phyloP scores from a whole-genome alignment of 2,329 filamentous ascomycete genomes.

The Clarireedia monteithiana region DNA sequence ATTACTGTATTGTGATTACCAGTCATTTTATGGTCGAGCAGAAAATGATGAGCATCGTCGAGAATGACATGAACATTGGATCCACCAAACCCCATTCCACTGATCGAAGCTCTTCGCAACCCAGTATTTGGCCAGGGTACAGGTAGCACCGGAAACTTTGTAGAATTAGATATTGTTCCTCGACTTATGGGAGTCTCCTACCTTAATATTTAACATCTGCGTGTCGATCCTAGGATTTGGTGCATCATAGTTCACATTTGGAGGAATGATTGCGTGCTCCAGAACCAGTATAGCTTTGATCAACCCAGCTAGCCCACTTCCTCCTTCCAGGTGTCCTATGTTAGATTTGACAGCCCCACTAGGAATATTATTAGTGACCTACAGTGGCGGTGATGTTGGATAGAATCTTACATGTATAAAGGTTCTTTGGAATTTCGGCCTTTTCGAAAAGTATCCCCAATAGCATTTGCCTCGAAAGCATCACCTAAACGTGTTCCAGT shows the following conservation, averaged over 20 bases:
- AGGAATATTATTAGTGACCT: background rate
- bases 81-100: slow-evolving; percentile 5
- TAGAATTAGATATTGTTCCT: background rate
- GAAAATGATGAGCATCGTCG: slow-evolving; percentile 18
- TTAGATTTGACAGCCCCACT: slow-evolving; percentile 30
- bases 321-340: slow-evolving; percentile 28
- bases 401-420: background rate
- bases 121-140: background rate
- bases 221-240: slow-evolving; percentile 29
- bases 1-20: background rate
- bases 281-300: slow-evolving; percentile 34
- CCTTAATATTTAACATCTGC: background rate
- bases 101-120: background rate
- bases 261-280: slow-evolving; percentile 33
- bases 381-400: background rate
- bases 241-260: slow-evolving; percentile 33
- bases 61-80: slow-evolving; percentile 32
- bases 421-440: background rate
- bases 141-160: background rate
- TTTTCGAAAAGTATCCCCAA: slow-evolving; percentile 9
- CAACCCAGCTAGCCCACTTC: slow-evolving; percentile 29
- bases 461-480: background rate
- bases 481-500: background rate
- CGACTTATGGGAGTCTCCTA: background rate
- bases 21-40: background rate